phyloP scores from a whole-genome alignment of 116 monocot genomes.

The Iris pallida region DNA sequence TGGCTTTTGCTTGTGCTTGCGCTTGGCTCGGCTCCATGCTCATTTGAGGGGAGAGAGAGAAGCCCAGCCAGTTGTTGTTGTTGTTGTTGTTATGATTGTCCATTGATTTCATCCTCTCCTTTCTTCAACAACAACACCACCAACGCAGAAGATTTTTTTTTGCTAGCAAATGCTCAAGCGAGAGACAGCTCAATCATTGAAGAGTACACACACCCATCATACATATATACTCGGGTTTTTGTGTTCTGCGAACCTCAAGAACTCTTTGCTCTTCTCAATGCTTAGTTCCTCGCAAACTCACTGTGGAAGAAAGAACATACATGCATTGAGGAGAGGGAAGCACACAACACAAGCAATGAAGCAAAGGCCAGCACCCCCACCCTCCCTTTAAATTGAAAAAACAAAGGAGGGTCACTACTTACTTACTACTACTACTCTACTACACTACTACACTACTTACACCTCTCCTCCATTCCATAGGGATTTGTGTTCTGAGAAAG shows the following conservation, averaged over 20 bases:
- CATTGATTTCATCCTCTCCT: constrained; percentile 57
- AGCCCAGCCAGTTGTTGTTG: constrained; percentile 72
- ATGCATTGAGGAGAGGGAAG: background rate
- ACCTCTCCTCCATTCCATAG: constrained; percentile 35
- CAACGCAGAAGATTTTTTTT: background rate
- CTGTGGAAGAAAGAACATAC: background rate
- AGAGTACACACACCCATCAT: constrained; percentile 1
- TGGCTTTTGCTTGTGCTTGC: background rate
- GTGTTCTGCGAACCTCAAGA: background rate
- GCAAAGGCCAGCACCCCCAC: background rate
- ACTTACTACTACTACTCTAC: no score
- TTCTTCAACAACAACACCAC: background rate
- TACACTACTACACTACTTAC: no score
- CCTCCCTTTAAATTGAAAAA: constrained; percentile 12
- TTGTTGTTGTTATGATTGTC: constrained; percentile 15
- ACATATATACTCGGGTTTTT: background rate
- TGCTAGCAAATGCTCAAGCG: constrained; percentile 9
- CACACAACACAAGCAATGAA: background rate
- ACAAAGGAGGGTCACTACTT: constrained; percentile 47
- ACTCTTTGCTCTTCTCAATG: constrained; percentile 12
- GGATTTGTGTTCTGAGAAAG: constrained; percentile 78
- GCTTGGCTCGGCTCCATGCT: constrained; percentile 43
- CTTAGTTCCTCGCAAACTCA: background rate
- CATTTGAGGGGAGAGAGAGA: constrained; percentile 90
- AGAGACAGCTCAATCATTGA: constrained; percentile 24